Evolutionary conservation across 257 asterid species (phyloP).

Genomic region (Gentiana dahurica): DNA sequence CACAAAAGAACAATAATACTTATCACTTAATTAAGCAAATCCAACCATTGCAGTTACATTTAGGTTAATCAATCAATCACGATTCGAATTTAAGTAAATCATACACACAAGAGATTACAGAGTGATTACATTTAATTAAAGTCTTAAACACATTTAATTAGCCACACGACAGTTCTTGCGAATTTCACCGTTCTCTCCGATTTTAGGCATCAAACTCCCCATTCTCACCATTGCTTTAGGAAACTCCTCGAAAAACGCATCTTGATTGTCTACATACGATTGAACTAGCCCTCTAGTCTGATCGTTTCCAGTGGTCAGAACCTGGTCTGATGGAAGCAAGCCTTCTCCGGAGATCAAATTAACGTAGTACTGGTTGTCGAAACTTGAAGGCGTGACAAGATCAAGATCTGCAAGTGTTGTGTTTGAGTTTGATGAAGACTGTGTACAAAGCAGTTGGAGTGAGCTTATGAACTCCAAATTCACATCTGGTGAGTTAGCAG

Average conservation of each 20-base stretch:
- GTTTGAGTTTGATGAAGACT: constrained; percentile 20
- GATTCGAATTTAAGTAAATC: too few relatives aligned
- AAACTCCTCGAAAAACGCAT: constrained; percentile 40
- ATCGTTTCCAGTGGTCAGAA: constrained; percentile 28
- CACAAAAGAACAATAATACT: too few relatives aligned
- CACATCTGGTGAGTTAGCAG: constrained; percentile 15
- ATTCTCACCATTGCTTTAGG: constrained; percentile 52
- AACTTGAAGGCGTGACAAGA: constrained; percentile 35
- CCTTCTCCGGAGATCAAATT: constrained; percentile 70
- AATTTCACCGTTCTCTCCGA: constrained; percentile 37
- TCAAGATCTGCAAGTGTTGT: constrained; percentile 66
- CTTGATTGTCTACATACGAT: constrained; percentile 29
- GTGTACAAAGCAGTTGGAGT: constrained; percentile 49
- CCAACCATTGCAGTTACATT: too few relatives aligned
- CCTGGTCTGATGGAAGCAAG: constrained; percentile 62
- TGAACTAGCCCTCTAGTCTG: constrained; percentile 25
- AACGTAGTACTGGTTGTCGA: constrained; percentile 65
- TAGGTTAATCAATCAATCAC: too few relatives aligned
- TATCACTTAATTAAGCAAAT: too few relatives aligned
- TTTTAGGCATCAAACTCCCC: constrained; percentile 41
- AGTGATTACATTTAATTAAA: too few relatives aligned
- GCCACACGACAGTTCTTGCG: constrained; percentile 50
- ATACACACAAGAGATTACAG: too few relatives aligned
- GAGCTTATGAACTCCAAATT: constrained; percentile 45
- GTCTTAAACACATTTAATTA: constrained; percentile 16